Base-by-base conservation (phyloP, 495 filamentous ascomycete species). In the Hyaloscypha bicolor region DNA sequence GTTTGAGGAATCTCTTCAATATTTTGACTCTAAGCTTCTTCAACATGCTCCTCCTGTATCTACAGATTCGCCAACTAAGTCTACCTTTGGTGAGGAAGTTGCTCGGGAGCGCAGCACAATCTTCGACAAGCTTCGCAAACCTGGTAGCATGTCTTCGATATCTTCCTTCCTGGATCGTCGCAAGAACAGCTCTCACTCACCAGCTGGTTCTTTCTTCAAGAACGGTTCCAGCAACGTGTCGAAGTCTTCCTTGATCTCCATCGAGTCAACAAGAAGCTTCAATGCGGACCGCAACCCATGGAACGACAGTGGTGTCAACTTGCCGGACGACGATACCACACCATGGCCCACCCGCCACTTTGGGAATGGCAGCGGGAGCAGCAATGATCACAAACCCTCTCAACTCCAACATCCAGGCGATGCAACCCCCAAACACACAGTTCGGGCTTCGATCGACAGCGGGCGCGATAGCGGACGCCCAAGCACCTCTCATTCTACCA, bases 221-320 rank as follows among this genome's bases (percentile, higher is more conserved):
- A 88, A 92, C 74, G 93, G 92, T 58, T 96, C 93, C 48, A 91
- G 81, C 83, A 97, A 97, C 74, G 93, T 94, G 58, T 97, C 93
- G 62, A 96, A 95, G 79, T 93, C 93, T 51, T 97, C 94, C 30
- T 87, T 97, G 60, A 91, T 94, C 68, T 95, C 92, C 66, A 92
- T 97, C 80, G 94, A 97, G 74, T 96, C 93, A 29, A 91, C 91
- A 42, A 89, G 92, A 74, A 95, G 91, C 77, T 86, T 87, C 76
- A 86, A 85, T 62, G 91, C 92, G 74, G 95, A 96, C 77, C 91
- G 93, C 74, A 96, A 97, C 78, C 93, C 93, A 69, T 97, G 94
- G 94, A 96, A 97, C 76, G 94, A 97, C 79, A 94, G 91, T 70
- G 94, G 93, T 66, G 91, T 97, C 74, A 96, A 96, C 75, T 89